Base-by-base conservation (phyloP, 768 basidiomycete genomes). In the Phylloporus sp. region DNA sequence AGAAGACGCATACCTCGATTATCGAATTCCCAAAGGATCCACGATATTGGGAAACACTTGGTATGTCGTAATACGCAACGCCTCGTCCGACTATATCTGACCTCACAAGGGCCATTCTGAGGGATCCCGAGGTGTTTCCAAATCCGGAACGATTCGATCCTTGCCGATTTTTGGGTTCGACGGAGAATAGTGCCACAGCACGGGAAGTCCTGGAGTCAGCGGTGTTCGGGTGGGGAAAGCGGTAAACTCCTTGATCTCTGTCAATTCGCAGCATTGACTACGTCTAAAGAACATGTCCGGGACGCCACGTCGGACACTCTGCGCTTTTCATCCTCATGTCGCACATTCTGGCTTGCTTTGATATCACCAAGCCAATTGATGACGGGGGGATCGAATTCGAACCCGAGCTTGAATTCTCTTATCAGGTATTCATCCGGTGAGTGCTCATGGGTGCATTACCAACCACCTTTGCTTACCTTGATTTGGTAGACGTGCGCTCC, bases 1-100 rank as follows among this genome's bases (percentile, higher is more conserved):
- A 20, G 55, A 51, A 5, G 55, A 49, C 15, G 50, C 48, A 9
- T 50, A 44, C 10, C 43, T 51, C 5, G 74, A 70, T 2, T 73
- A 46, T 32, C 31, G 10, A 6, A 46, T 46, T 13, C 38, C 46
- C 7, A 46, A 46, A 34, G 37, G 26, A 26, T 32, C 45, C 6
- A n/a, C 9, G 9, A 15, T 46, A 28, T 7, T 33, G 23, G 44
- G 44, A 13, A 27, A 27, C 27, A 27, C 27, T 27, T 27, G 27
- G 27, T 27, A 27, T 27, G 27, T 38, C 6, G n/a, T 68, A 42
- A 28, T 6, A 21, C n/a, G 53, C 41, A 24, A 9, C 29, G 1
- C 29, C 40, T 26, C 15, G 3, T 13, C 7, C 21, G 1, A 5
- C n/a, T 21, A 13, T 22, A 11, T 38, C 26, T 34, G 29, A 29